Conservation (phyloP, 2,329 filamentous ascomycete genomes). For the Parastagonospora nodorum region DNA sequence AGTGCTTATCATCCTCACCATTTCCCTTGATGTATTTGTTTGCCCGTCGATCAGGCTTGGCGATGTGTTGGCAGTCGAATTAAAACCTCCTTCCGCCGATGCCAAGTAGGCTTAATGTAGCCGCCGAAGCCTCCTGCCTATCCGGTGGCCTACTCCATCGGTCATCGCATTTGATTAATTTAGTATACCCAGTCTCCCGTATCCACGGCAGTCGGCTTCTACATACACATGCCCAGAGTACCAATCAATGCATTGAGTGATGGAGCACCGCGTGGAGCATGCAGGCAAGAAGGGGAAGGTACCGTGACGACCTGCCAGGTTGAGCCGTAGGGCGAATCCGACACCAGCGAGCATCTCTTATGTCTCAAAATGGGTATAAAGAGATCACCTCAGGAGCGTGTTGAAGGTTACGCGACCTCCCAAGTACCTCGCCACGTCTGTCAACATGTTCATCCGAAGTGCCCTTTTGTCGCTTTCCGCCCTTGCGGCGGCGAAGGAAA, state of each 20-base stretch:
- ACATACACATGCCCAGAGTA: constrained; percentile 17
- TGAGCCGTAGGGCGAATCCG: constrained; percentile 21
- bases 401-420: too few relatives aligned
- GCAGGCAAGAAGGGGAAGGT: constrained; percentile 34
- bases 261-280: constrained; percentile 16
- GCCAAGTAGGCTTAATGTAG: constrained; percentile 37
- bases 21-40: too few relatives aligned
- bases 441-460: constrained; percentile 36
- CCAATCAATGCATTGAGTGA: constrained; percentile 24
- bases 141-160: constrained; percentile 25
- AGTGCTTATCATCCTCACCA: too few relatives aligned
- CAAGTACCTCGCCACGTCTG: constrained; percentile 6
- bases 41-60: too few relatives aligned
- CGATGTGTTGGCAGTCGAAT: not conserved
- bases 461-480: constrained; percentile 40
- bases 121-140: constrained; percentile 42
- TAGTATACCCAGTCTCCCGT: constrained; percentile 35
- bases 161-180: constrained; percentile 38
- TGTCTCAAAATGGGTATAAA: constrained; percentile 25
- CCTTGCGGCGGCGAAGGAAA: constrained; percentile 40
- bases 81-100: constrained; percentile 6
- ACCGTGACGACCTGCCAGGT: constrained; percentile 33
- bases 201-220: constrained; percentile 21
- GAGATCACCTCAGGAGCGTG: too few relatives aligned
- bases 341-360: constrained; percentile 15